A percentile compares a stretch with the other conserved stretches of the same genome.
phyloP scores from a whole-genome alignment of 179 eudicot genomes.

The Beta lomatogona region DNA sequence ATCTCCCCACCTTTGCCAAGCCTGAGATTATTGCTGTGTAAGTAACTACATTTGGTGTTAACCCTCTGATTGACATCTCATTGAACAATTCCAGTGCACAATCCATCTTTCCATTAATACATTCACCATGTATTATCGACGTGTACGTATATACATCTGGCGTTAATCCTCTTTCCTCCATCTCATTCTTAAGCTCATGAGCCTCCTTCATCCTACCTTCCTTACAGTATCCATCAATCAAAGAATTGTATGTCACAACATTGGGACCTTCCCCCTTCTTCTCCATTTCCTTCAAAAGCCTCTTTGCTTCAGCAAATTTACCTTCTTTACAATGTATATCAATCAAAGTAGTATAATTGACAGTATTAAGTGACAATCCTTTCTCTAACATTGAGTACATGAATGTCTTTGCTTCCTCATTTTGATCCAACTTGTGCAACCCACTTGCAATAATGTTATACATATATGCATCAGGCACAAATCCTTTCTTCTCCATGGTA shows the following conservation, averaged over 20 bases:
- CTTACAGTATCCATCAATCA: slow-evolving; percentile 75
- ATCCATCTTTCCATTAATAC: slow-evolving; percentile 62
- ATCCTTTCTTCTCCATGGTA: slow-evolving; percentile 75
- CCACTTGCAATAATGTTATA: slow-evolving; percentile 74
- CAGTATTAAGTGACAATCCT: slow-evolving; percentile 57
- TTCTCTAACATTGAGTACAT: slow-evolving; percentile 64
- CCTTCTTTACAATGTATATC: slow-evolving; percentile 76
- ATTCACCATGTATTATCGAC: slow-evolving; percentile 72
- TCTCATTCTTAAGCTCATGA: slow-evolving; percentile 47
- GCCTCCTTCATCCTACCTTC: slow-evolving; percentile 69
- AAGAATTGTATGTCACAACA: slow-evolving; percentile 64
- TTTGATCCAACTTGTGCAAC: slow-evolving; percentile 51
- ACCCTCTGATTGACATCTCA: slow-evolving; percentile 50
- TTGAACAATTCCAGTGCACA: slow-evolving; percentile 55
- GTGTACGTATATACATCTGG: slow-evolving; percentile 75
- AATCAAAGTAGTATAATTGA: slow-evolving; percentile 64
- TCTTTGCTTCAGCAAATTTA: slow-evolving; percentile 65
- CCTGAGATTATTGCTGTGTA: slow-evolving; percentile 73
- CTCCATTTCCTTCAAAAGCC: slow-evolving; percentile 64
- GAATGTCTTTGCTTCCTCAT: slow-evolving; percentile 74
- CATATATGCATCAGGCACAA: slow-evolving; percentile 50
- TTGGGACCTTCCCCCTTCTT: slow-evolving; percentile 51
- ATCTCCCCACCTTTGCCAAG: slow-evolving; percentile 70
- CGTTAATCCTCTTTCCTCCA: slow-evolving; percentile 55
- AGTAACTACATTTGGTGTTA: slow-evolving; percentile 54